Conservation (phyloP, 352 stramenopile genomes). For the Discostella stelligera region DNA sequence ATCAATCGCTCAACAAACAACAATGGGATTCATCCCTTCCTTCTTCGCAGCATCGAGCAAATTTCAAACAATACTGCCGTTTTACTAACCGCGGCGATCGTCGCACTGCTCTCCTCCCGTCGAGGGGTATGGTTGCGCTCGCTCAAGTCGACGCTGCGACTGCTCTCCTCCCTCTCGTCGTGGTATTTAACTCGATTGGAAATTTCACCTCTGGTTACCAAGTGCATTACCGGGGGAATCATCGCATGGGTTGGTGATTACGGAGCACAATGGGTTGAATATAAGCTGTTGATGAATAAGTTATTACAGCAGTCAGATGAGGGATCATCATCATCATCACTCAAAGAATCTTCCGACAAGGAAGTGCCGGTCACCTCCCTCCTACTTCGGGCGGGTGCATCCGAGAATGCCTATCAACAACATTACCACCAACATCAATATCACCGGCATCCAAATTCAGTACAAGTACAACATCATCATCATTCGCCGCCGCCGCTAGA, state of each 20-base stretch:
- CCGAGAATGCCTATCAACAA: neutral
- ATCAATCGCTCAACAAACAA: neutral
- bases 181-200: constrained; percentile 38
- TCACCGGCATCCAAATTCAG: too few species aligned
- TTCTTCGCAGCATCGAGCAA: too few species aligned
- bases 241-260: constrained; percentile 33
- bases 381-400: neutral
- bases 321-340: neutral
- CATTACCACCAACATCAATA: neutral
- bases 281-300: neutral
- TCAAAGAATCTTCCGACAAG: neutral
- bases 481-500: neutral
- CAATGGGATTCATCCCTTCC: neutral
- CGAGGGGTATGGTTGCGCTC: too few species aligned
- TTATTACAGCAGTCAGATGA: neutral
- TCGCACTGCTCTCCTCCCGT: too few species aligned
- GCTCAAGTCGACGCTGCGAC: neutral
- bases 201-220: constrained; percentile 23
- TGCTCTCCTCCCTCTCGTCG: neutral
- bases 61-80: too few species aligned
- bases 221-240: constrained; percentile 34
- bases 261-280: constrained; percentile 38
- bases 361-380: neutral
- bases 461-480: too few species aligned
- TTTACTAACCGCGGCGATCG: too few species aligned